phyloP scores from a whole-genome alignment of 768 basidiomycete genomes.

The Boletus rubroflammeus region DNA sequence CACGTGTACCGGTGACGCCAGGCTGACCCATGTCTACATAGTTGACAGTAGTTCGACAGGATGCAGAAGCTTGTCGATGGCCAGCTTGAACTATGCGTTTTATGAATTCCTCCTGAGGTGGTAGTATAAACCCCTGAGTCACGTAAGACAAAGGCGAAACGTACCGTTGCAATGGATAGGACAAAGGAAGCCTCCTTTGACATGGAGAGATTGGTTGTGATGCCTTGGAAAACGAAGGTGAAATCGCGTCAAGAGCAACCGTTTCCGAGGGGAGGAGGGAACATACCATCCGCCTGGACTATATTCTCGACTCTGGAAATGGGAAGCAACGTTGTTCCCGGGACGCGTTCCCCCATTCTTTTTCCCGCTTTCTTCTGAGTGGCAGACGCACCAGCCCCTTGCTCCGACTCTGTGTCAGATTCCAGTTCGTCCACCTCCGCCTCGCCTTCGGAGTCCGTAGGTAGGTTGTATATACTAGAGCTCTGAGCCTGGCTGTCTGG shows the following conservation, averaged over 20 bases:
- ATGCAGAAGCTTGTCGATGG: constrained; percentile 57
- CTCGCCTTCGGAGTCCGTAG: constrained; percentile 34
- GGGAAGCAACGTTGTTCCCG: constrained; percentile 68
- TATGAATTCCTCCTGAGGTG: constrained; percentile 76
- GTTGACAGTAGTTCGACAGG: constrained; percentile 54
- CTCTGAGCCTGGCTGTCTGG: constrained; percentile 21
- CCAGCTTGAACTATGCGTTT: constrained; percentile 70
- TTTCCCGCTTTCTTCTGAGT: constrained; percentile 28
- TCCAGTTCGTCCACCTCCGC: constrained; percentile 35
- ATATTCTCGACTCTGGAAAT: constrained; percentile 68
- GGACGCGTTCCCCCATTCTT: constrained; percentile 42
- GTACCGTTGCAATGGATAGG: constrained; percentile 72
- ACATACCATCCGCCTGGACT: constrained; percentile 71
- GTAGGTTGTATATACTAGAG: constrained; percentile 31
- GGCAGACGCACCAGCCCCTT: constrained; percentile 22
- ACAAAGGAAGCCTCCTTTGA: constrained; percentile 76
- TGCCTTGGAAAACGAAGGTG: constrained; percentile 37
- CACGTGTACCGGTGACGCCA: neutral
- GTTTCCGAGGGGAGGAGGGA: constrained; percentile 6
- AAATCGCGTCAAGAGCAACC: constrained; percentile 15
- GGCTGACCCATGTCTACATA: constrained; percentile 75
- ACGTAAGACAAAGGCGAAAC: constrained; percentile 13
- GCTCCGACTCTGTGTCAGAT: constrained; percentile 32
- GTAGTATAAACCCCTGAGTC: constrained; percentile 13
- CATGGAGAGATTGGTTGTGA: constrained; percentile 58